Percentiles rank a stretch among this genome's conserved stretches.
Evolutionary conservation across 1,284 basidiomycete genomes (phyloP).

Genomic region (Stygiomarasmius scandens): DNA sequence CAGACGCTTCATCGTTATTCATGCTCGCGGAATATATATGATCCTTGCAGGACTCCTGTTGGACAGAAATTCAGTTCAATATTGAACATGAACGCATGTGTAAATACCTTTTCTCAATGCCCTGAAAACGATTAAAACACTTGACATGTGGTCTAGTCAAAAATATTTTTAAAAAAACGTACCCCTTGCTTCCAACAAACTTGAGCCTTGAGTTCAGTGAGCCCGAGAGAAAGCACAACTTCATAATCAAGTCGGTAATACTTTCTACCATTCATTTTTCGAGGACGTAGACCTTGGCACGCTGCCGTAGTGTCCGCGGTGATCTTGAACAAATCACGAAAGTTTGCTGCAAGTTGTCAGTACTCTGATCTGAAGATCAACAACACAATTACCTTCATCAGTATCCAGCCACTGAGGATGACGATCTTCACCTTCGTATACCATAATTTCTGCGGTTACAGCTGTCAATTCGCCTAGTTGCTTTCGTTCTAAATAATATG

Average conservation of each 20-base stretch:
- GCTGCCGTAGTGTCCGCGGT: constrained; percentile 7
- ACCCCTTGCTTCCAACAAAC: constrained; percentile 14
- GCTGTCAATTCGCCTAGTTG: background rate
- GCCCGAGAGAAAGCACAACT: constrained; percentile 11
- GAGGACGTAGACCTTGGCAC: background rate
- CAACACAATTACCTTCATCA: constrained; percentile 8
- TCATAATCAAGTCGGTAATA: constrained; percentile 12
- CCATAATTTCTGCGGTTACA: constrained; percentile 2
- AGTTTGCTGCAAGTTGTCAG: constrained; percentile 6
- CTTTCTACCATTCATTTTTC: background rate
- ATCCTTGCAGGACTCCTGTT: constrained; percentile 7
- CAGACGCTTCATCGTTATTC: background rate
- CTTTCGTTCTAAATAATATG: background rate
- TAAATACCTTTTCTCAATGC: constrained; percentile 9
- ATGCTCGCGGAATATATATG: background rate
- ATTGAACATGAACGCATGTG: background rate
- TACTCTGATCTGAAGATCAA: background rate
- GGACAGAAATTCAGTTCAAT: background rate
- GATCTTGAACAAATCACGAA: constrained; percentile 6
- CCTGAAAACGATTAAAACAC: no score
- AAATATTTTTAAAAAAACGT: no score
- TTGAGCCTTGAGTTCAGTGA: constrained; percentile 18
- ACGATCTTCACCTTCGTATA: background rate
- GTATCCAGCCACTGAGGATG: constrained; percentile 1
- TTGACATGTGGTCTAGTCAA: no score